Evolutionary conservation across 768 basidiomycete genomes (phyloP).

Genomic region (Lepiota brunneoincarnata): DNA sequence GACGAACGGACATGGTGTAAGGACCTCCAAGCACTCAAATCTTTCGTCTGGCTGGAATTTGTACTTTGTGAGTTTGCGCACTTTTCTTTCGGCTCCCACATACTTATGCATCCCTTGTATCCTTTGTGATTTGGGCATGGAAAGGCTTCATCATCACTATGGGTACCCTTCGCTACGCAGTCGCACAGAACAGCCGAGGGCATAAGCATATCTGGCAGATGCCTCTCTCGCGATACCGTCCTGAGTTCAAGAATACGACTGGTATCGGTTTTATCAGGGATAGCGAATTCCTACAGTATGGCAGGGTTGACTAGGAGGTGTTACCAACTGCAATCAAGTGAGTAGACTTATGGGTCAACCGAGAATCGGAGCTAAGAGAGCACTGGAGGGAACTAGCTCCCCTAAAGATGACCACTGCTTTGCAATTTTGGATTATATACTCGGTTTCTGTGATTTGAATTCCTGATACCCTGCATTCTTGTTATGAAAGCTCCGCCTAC

Average conservation of each 20-base stretch:
- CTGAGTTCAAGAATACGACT: slow-evolving; percentile 19
- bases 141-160: slow-evolving; percentile 42
- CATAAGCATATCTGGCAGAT: slow-evolving; percentile 50
- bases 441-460: no score
- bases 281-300: slow-evolving; percentile 38
- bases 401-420: no score
- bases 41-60: slow-evolving; percentile 60
- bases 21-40: slow-evolving; percentile 51
- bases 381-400: no score
- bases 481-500: no score
- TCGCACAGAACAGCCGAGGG: slow-evolving; percentile 41
- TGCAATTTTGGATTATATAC: no score
- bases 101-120: not conserved
- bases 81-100: not conserved
- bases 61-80: slow-evolving; percentile 37
- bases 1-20: slow-evolving; percentile 52
- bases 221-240: slow-evolving; percentile 49
- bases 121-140: not conserved
- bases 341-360: not conserved
- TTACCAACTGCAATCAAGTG: not conserved
- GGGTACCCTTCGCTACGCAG: slow-evolving; percentile 41
- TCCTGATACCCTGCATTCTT: no score
- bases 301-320: slow-evolving; percentile 21
- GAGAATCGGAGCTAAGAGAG: no score
- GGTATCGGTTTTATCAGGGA: slow-evolving; percentile 15